Evolutionary conservation across 306 rosid genomes (phyloP).

Genomic region (Trifolium dubium): DNA sequence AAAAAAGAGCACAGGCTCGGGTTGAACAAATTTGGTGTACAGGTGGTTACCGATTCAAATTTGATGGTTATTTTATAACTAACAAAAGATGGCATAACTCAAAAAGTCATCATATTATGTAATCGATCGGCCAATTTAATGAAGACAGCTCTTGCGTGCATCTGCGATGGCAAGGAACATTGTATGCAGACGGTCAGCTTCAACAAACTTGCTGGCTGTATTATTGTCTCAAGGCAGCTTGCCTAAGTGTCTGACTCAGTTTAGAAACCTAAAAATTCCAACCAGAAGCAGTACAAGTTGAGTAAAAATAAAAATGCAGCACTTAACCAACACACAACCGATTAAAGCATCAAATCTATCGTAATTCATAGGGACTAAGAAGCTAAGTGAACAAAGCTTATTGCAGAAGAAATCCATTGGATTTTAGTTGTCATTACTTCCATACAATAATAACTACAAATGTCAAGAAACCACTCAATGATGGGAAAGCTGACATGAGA

Average conservation of each 20-base stretch:
- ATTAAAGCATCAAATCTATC: not conserved
- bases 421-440: not conserved
- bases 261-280: constrained; percentile 72
- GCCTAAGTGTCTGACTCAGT: constrained; percentile 75
- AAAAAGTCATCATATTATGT: constrained; percentile 85
- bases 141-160: constrained; percentile 82
- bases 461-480: constrained; percentile 23
- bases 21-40: too few species aligned
- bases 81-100: too few species aligned
- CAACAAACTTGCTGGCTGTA: constrained; percentile 76
- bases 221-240: constrained; percentile 92
- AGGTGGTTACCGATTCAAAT: too few species aligned
- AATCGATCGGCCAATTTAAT: constrained; percentile 91
- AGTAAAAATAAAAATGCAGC: not conserved
- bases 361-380: not conserved
- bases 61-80: too few species aligned
- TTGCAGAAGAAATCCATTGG: not conserved
- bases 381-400: not conserved
- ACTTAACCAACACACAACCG: not conserved
- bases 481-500: not conserved
- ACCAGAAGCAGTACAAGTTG: not conserved
- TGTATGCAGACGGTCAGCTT: constrained; percentile 96
- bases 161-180: constrained; percentile 99
- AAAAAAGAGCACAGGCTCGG: too few species aligned
- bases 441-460: not conserved